Evolutionary conservation across 2,329 filamentous ascomycete species (phyloP).

Genomic region (Clonostachys byssicola): DNA sequence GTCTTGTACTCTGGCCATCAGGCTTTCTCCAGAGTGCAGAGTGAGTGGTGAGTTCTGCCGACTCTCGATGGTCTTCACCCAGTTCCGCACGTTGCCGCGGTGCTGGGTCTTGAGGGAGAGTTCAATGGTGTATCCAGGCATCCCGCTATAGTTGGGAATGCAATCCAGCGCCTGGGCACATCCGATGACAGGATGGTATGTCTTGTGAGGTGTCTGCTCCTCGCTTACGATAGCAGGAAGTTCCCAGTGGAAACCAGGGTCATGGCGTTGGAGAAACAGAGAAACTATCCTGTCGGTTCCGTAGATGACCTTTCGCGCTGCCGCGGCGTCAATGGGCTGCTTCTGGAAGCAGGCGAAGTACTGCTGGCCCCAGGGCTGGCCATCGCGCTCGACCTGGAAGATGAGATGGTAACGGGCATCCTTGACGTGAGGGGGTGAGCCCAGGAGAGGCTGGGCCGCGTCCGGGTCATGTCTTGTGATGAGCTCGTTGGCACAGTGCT

Average conservation of each 20-base stretch:
- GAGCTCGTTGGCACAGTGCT: slow-evolving; percentile 47
- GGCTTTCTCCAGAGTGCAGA: slow-evolving; percentile 35
- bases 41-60: slow-evolving; percentile 42
- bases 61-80: slow-evolving; percentile 37
- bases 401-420: slow-evolving; percentile 42
- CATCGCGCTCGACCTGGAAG: slow-evolving; percentile 37
- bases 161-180: slow-evolving; percentile 39
- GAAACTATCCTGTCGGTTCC: slow-evolving; percentile 46
- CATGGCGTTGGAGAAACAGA: slow-evolving; percentile 44
- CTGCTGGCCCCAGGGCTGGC: slow-evolving; percentile 34
- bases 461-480: slow-evolving; percentile 46
- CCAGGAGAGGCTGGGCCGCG: slow-evolving; percentile 31
- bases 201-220: slow-evolving; percentile 26
- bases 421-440: slow-evolving; percentile 28
- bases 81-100: slow-evolving; percentile 25
- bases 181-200: slow-evolving; percentile 31
- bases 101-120: slow-evolving; percentile 38
- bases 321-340: slow-evolving; percentile 33
- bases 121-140: slow-evolving; percentile 45
- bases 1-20: slow-evolving; percentile 39
- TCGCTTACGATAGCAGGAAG: slow-evolving; percentile 34
- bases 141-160: slow-evolving; percentile 41
- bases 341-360: slow-evolving; percentile 47
- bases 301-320: slow-evolving; percentile 39
- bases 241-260: slow-evolving; percentile 43